Conservation (phyloP, 352 stramenopile species). For the Phytophthora idaei region DNA sequence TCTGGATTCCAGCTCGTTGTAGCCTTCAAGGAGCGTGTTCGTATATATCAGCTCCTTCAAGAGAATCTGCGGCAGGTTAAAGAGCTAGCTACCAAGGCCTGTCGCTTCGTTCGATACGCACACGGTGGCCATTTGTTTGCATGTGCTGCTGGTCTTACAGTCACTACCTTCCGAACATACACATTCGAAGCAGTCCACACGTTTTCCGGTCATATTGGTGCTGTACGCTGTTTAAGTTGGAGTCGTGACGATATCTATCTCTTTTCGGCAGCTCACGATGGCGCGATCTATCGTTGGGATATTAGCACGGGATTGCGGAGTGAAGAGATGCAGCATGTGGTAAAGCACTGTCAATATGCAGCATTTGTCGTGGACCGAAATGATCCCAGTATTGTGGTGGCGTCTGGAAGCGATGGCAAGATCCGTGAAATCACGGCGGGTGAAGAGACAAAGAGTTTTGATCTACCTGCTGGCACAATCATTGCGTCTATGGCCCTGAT, state of each 20-base stretch:
- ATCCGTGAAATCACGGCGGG: constrained; percentile 65
- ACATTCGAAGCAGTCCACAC: constrained; percentile 73
- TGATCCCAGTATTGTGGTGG: constrained; percentile 59
- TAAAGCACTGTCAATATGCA: constrained; percentile 82
- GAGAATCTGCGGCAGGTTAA: constrained; percentile 67
- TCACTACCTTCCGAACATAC: constrained; percentile 69
- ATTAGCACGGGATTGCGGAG: constrained; percentile 55
- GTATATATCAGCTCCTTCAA: constrained; percentile 75
- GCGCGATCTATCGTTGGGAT: constrained; percentile 84
- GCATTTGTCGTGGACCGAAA: constrained; percentile 56
- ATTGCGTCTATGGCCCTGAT: constrained; percentile 67
- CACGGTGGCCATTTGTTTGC: constrained; percentile 80
- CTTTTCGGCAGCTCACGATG: constrained; percentile 80
- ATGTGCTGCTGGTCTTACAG: constrained; percentile 66
- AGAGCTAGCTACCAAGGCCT: constrained; percentile 74
- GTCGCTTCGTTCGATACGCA: constrained; percentile 59
- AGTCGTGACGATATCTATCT: constrained; percentile 75
- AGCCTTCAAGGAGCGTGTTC: constrained; percentile 80
- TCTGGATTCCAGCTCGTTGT: constrained; percentile 75
- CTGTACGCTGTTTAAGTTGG: constrained; percentile 70
- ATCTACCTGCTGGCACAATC: constrained; percentile 45
- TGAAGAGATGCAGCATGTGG: constrained; percentile 76
- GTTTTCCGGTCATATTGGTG: constrained; percentile 83
- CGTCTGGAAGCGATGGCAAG: constrained; percentile 65
- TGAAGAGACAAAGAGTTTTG: constrained; percentile 60